Evolutionary conservation across 345 rosid species (phyloP), one percentile per base, ranked within the genome.

Genomic region (Brassica carinata): DNA sequence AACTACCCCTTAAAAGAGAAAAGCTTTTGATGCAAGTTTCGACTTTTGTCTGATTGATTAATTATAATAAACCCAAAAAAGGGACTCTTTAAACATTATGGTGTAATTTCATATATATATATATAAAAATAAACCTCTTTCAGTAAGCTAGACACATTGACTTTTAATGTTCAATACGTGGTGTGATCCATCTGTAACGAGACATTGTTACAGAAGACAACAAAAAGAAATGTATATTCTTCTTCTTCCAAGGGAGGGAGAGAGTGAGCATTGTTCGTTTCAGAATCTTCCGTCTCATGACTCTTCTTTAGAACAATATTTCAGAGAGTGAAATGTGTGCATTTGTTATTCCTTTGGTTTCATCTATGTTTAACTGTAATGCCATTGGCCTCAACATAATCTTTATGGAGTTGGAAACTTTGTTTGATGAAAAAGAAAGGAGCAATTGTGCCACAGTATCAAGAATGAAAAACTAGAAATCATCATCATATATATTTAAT

Each of bases 211-310:
- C 68, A 40, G 0, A 71, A 33, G 53, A 73, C 15, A 17, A 29
- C 17, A 73, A 55, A 48, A 65, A 48, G 7, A 33, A 33, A 33
- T 33, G 36, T 33, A 34, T 6, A 43, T 7, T 2, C 7, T 14
- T 73, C 29, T 34, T 34, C 34, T 69, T 27, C 31, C 72, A 45
- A 45, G 53, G 3, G 53, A 14, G 17, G 4, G 57, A 51, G 57
- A 51, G 57, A 51, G 57, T 13, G 66, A 34, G 58, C 14, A 36
- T 57, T 55, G 2, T 27, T 77, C 9, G 68, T 31, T 26, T 69
- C 80, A 30, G 83, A 74, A 43, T 2, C 40, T 36, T 36, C 40
- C 40, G 2, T 36, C 40, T 36, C 40, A 36, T 36, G 40, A 36
- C 40, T 36, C 40, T 36, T 34, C 38, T 34, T 34, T 7, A 36